A percentile compares a stretch with the other conserved stretches of the same genome.
Evolutionary conservation across 768 basidiomycete species (phyloP).

Genomic region (Suillus discolor): DNA sequence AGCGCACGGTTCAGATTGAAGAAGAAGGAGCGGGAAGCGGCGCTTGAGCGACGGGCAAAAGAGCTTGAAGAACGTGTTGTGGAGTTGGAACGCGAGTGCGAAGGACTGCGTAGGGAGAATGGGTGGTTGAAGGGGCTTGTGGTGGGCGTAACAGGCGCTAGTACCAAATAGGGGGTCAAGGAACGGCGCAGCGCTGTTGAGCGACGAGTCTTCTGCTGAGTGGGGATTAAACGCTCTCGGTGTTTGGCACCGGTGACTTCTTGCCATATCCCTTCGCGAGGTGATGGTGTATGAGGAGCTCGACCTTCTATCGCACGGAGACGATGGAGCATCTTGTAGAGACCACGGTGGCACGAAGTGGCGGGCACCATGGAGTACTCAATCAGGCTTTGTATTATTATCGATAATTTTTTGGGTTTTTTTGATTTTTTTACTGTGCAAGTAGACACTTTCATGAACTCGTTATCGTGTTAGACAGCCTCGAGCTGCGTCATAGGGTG

Average conservation of each 20-base stretch:
- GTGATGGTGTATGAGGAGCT: neutral
- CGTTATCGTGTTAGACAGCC: neutral
- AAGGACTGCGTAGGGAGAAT: conserved; percentile 85
- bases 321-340: neutral
- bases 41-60: conserved; percentile 82
- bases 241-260: neutral
- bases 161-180: neutral
- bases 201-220: neutral
- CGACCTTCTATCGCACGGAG: too few relatives aligned
- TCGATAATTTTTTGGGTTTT: neutral
- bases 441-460: neutral
- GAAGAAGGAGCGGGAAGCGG: conserved; percentile 94
- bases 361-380: neutral
- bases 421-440: too few relatives aligned
- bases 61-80: conserved; percentile 79
- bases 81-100: conserved; percentile 90
- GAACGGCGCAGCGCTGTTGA: neutral
- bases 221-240: neutral
- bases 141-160: conserved; percentile 74
- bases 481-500: too few relatives aligned
- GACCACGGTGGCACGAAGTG: too few relatives aligned
- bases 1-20: conserved; percentile 92
- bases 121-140: conserved; percentile 91
- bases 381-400: conserved; percentile 1
- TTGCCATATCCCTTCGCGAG: conserved; percentile 9